These are phyloP conservation scores for Lipomyces chichibuensis DNA, from an alignment of 805 yeast genomes.

Conservation along the genomic window DNA sequence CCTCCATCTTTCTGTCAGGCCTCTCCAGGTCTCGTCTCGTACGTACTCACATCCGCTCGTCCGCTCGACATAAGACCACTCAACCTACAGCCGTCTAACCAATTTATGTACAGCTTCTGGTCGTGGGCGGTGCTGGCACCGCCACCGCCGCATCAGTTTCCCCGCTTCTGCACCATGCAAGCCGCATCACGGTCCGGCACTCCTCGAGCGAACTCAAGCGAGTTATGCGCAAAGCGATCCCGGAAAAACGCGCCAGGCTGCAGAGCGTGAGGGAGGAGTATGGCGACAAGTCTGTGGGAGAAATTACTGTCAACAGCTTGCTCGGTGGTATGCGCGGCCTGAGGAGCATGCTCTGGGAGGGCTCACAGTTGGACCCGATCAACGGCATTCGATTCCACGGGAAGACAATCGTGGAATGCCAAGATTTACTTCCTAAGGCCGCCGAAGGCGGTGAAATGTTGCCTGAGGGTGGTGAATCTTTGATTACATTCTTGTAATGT, in stretches of 20 bases:
- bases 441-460: constrained; percentile 61
- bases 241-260: constrained; percentile 50
- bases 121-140: background rate
- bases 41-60: too few species aligned
- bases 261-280: constrained; percentile 48
- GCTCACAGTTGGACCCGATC: constrained; percentile 73
- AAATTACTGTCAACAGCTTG: constrained; percentile 50
- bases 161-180: background rate
- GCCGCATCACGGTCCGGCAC: constrained; percentile 15
- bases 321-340: constrained; percentile 82
- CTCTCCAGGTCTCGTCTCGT: background rate
- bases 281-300: constrained; percentile 49
- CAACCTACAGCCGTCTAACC: background rate
- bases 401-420: constrained; percentile 72
- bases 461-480: constrained; percentile 61
- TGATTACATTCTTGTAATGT: background rate
- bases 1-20: background rate
- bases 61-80: too few species aligned
- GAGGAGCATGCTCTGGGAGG: constrained; percentile 76
- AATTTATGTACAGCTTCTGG: background rate
- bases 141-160: background rate
- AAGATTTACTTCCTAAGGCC: constrained; percentile 62
- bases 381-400: constrained; percentile 82
- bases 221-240: constrained; percentile 48
- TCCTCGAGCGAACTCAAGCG: constrained; percentile 42